Percentiles rank a stretch among this genome's conserved stretches.
These are phyloP conservation scores for Chaetomium strumarium DNA, from an alignment of 2,329 filamentous ascomycete genomes.

Conservation along the genomic window DNA sequence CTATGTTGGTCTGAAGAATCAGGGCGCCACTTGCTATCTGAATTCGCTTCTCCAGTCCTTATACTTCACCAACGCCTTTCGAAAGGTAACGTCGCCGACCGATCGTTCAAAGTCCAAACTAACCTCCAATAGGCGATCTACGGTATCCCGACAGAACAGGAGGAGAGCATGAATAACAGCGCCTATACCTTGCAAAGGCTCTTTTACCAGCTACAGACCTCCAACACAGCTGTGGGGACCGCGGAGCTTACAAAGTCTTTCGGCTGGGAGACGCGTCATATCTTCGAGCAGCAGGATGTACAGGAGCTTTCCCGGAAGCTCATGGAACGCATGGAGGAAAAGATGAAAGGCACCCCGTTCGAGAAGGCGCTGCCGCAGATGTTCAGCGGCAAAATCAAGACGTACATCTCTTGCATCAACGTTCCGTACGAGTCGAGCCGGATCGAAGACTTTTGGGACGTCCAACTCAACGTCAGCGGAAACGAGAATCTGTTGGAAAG, in stretches of 20 bases:
- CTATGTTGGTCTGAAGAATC: conserved; percentile 93
- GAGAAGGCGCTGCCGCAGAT: conserved; percentile 84
- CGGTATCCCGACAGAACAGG: conserved; percentile 86
- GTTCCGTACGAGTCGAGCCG: conserved; percentile 95
- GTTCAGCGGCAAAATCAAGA: conserved; percentile 97
- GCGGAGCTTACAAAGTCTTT: conserved; percentile 94
- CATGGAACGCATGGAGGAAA: conserved; percentile 95
- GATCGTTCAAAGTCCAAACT: conserved; percentile 1
- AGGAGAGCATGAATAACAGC: conserved; percentile 76
- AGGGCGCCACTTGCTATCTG: conserved; percentile 86
- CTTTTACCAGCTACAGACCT: conserved; percentile 92
- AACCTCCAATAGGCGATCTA: conserved; percentile 68
- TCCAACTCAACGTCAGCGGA: conserved; percentile 92
- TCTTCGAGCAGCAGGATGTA: conserved; percentile 98
- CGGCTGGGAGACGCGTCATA: conserved; percentile 95
- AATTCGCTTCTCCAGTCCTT: conserved; percentile 80
- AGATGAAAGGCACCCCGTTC: conserved; percentile 93
- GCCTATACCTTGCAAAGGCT: conserved; percentile 90
- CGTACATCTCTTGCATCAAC: conserved; percentile 97
- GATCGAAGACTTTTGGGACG: conserved; percentile 97
- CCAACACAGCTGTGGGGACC: conserved; percentile 74
- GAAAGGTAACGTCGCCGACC: conserved; percentile 57
- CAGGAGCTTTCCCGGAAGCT: conserved; percentile 94
- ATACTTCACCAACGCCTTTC: conserved; percentile 87
- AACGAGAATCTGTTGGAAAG: conserved; percentile 92